Evolutionary conservation across 164 flowering plant species (phyloP), one percentile per base, ranked within the genome.

Genomic region (Vitis rotundifolia): DNA sequence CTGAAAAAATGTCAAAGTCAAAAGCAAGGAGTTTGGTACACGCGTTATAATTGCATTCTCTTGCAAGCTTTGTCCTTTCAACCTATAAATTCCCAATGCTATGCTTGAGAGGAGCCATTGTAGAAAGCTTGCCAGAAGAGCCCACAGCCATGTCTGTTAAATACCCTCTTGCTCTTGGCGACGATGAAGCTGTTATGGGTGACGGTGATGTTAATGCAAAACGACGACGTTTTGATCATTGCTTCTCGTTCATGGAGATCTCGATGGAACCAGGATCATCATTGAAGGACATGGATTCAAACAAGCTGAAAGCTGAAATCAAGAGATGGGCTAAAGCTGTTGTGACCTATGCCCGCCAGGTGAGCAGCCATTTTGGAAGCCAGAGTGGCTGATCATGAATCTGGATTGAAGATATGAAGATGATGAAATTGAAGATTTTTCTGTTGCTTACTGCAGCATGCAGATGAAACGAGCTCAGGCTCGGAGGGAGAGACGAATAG

Each of bases 281-380:
- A 9, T 28, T 91, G 61, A 76, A 83, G 59, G 81, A 83, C 11
- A 9, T 81, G 70, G 89, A 91, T 74, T 77, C 91, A 3, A 66
- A 76, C 4, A 85, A 84, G 75, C 58, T 89, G 68, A 91, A 91
- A 73, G 55, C 59, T n/a, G 85, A 80, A 71, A 91, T 91, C 76
- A 81, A 66, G 83, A 80, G 74, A 76, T 91, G 94, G 97, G 94
- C 97, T 2, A 89, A 83, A 76, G 85, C 83, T 2, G 97, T 91
- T 2, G 97, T 74, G 10, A 51, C 72, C 0, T 88, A 88, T 50
- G 94, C 97, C 3, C 81, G 91, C 15, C 90, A 85, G 63, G 84
- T 81, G 9, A 87, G 90, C 62, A 79, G 75, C 5, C 77, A 70
- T 6, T 64, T 83, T 22, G 81, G 80, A 29, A 75, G 80, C 67